Conservation (phyloP, 345 rosid species). For the Citrus maxima region DNA sequence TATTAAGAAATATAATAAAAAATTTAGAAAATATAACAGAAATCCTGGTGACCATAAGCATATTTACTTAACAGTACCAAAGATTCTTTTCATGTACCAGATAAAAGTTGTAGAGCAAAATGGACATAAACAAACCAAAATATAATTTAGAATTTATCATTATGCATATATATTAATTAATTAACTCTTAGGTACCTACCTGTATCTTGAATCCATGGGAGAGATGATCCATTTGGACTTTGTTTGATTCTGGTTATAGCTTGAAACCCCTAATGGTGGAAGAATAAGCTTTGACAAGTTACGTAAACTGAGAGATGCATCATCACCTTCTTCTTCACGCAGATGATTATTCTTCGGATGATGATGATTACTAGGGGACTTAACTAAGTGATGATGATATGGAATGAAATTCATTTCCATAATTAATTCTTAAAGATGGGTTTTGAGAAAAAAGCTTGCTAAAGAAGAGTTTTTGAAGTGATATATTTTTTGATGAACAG, state of each 20-base stretch:
- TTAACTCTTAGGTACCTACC: slow-evolving; percentile 54
- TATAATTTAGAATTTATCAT: background rate
- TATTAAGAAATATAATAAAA: background rate
- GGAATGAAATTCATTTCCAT: slow-evolving; percentile 18
- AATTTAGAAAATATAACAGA: background rate
- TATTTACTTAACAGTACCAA: background rate
- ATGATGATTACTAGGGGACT: background rate
- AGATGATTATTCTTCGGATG: slow-evolving; percentile 11
- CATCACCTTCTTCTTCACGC: slow-evolving; percentile 22
- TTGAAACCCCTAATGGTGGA: slow-evolving; percentile 83
- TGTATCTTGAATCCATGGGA: slow-evolving; percentile 85
- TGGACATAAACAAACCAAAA: background rate
- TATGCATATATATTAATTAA: no score
- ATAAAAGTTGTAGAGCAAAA: background rate
- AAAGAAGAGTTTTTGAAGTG: background rate
- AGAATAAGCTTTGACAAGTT: slow-evolving; percentile 77
- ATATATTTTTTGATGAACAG: no score
- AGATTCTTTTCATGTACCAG: background rate
- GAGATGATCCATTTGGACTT: slow-evolving; percentile 56
- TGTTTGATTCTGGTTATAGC: slow-evolving; percentile 42
- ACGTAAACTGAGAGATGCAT: slow-evolving; percentile 38
- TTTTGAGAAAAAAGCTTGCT: background rate
- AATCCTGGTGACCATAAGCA: background rate
- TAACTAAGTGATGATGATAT: background rate
- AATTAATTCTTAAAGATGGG: background rate